Evolutionary conservation across 495 filamentous ascomycete species (phyloP).

Genomic region (Mycothermus thermophilus): DNA sequence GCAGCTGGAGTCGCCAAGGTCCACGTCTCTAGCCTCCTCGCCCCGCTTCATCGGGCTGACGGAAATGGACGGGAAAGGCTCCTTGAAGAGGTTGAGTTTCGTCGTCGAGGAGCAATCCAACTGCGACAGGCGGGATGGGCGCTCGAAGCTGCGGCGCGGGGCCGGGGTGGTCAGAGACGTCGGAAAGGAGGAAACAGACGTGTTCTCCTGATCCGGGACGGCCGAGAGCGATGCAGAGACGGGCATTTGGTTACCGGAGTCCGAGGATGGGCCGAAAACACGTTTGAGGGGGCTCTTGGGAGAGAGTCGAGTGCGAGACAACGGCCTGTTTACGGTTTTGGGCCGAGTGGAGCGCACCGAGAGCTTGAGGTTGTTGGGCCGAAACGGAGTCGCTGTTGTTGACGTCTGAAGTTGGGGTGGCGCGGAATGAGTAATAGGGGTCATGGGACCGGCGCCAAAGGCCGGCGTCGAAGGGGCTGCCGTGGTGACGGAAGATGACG

Average conservation of each 20-base stretch:
- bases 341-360: constrained; percentile 38
- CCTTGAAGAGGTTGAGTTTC: constrained; percentile 20
- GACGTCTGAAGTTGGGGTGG: background rate
- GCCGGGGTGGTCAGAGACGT: constrained; percentile 29
- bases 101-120: constrained; percentile 29
- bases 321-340: constrained; percentile 31
- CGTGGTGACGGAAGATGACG: constrained; percentile 9
- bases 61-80: constrained; percentile 35
- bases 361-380: constrained; percentile 35
- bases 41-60: constrained; percentile 85
- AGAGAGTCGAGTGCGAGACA: constrained; percentile 41
- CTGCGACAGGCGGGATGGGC: constrained; percentile 30
- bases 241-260: constrained; percentile 54
- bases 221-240: constrained; percentile 20
- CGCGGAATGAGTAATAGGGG: constrained; percentile 5
- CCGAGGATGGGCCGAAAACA: constrained; percentile 52
- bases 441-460: no score
- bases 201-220: constrained; percentile 45
- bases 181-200: constrained; percentile 18
- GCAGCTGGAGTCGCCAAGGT: constrained; percentile 54
- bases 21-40: constrained; percentile 79
- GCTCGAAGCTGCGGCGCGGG: constrained; percentile 32
- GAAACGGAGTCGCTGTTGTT: constrained; percentile 24
- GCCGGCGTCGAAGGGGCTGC: constrained; percentile 15
- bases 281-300: constrained; percentile 66